Base-by-base conservation (phyloP, 75 land plant genomes). In the Pinus tabuliformis region DNA sequence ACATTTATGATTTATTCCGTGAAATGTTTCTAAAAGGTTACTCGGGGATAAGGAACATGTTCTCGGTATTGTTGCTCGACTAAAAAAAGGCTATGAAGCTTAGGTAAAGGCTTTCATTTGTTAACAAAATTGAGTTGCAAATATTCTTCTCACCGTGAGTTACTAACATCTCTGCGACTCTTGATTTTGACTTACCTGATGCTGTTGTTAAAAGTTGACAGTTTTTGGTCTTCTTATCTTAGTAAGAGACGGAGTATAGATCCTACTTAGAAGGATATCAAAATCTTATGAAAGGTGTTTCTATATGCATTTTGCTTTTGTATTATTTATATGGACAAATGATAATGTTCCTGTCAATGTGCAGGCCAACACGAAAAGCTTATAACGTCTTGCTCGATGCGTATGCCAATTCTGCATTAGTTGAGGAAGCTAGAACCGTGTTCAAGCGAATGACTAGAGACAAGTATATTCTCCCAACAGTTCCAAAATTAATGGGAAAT, bases 331-430 rank as follows among this genome's bases (percentile, higher is more conserved):
- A 37, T 42, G 70, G 20, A 45, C 5, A 68, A 20, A n/a, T 68
- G 52, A 42, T 68, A 30, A 15, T 33, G 39, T 42, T n/a, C 76
- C 33, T 76, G 33, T 76, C 73, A 18, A 62, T 81, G 58, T 83
- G 52, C 87, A 96, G 99, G 80, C 99, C 99, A 33, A 92, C 93
- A 58, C 90, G 88, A 21, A 93, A 90, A 77, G 88, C 93, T 68
- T 96, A 96, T 77, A 96, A 96, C 70, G 87, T 86, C 57, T 74
- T 96, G 80, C 83, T 96, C 58, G 97, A 96, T 91, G 99, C 99
- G 54, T 92, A 90, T 92, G 95, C 99, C 36, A 92, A 89, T 39
- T 90, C 88, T 57, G 97, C 91, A 79, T 89, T 95, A 90, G 90
- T 91, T 54, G 91, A 92, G 59, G 91, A 86, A 80, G 99, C 99